phyloP scores from a whole-genome alignment of 768 basidiomycete species.

The Lepiota venenata region DNA sequence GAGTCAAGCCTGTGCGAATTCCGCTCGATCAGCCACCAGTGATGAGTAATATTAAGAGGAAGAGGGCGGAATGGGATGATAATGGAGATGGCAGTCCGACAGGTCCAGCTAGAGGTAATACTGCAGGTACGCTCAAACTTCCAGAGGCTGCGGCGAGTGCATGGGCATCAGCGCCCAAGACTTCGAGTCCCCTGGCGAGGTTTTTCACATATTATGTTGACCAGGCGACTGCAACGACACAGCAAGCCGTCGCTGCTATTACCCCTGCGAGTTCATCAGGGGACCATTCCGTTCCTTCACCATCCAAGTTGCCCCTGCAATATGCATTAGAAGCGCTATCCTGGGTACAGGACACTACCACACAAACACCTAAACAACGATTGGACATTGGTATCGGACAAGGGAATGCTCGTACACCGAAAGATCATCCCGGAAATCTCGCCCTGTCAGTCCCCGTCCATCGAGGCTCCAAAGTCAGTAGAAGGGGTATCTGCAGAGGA shows the following conservation, averaged over 20 bases:
- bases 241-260: slow-evolving; percentile 76
- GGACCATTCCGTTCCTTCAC: slow-evolving; percentile 40
- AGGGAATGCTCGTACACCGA: slow-evolving; percentile 72
- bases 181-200: slow-evolving; percentile 65
- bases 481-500: slow-evolving; percentile 95
- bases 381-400: slow-evolving; percentile 78
- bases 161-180: slow-evolving; percentile 60
- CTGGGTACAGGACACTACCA: slow-evolving; percentile 64
- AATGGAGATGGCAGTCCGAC: slow-evolving; percentile 32
- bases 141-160: slow-evolving; percentile 17
- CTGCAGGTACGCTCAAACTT: slow-evolving; percentile 12
- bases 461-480: slow-evolving; percentile 85
- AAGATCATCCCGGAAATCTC: slow-evolving; percentile 78
- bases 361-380: slow-evolving; percentile 35
- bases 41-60: slow-evolving; percentile 61
- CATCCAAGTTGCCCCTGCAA: slow-evolving; percentile 69
- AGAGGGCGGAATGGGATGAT: slow-evolving; percentile 71
- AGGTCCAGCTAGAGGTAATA: slow-evolving; percentile 11
- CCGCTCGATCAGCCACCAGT: slow-evolving; percentile 94
- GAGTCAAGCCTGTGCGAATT: slow-evolving; percentile 79
- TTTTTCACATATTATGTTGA: slow-evolving; percentile 77
- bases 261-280: slow-evolving; percentile 48
- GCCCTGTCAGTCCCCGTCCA: slow-evolving; percentile 77
- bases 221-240: slow-evolving; percentile 69
- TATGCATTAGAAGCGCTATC: slow-evolving; percentile 80